phyloP scores from a whole-genome alignment of 1,139 yeast species.

The Diutina ranongensis region DNA sequence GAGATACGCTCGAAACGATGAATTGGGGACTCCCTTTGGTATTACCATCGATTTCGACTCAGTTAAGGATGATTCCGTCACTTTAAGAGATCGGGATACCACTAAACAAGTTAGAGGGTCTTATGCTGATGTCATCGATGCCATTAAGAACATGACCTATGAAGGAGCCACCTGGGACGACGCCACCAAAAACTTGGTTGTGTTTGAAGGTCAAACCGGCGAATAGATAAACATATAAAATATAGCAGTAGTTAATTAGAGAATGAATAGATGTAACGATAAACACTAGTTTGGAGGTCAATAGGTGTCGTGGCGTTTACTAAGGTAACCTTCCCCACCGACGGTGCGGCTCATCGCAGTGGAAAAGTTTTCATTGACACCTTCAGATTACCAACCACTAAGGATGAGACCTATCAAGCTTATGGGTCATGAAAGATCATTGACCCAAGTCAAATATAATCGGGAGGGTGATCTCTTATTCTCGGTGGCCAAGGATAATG shows the following conservation, averaged over 20 bases:
- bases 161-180: conserved; percentile 71
- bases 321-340: background rate
- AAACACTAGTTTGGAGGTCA: too few relatives aligned
- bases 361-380: background rate
- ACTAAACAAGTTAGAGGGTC: conserved; percentile 96
- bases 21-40: conserved; percentile 98
- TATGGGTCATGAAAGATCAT: conserved; percentile 80
- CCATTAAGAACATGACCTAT: conserved; percentile 68
- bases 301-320: too few relatives aligned
- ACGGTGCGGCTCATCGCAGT: background rate
- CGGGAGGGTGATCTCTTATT: conserved; percentile 90
- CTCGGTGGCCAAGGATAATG: conserved; percentile 83
- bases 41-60: conserved; percentile 96
- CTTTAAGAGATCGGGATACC: conserved; percentile 96
- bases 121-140: conserved; percentile 62
- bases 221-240: background rate
- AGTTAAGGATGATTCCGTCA: conserved; percentile 77
- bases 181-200: conserved; percentile 60
- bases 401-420: conserved; percentile 40
- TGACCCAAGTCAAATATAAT: conserved; percentile 88
- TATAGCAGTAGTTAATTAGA: too few relatives aligned
- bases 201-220: conserved; percentile 29
- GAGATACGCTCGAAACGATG: conserved; percentile 98
- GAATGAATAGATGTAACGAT: too few relatives aligned
- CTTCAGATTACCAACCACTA: background rate